These are phyloP conservation scores for Phalaenopsis equestris DNA, from an alignment of 106 monocot genomes.

Conservation along the genomic window DNA sequence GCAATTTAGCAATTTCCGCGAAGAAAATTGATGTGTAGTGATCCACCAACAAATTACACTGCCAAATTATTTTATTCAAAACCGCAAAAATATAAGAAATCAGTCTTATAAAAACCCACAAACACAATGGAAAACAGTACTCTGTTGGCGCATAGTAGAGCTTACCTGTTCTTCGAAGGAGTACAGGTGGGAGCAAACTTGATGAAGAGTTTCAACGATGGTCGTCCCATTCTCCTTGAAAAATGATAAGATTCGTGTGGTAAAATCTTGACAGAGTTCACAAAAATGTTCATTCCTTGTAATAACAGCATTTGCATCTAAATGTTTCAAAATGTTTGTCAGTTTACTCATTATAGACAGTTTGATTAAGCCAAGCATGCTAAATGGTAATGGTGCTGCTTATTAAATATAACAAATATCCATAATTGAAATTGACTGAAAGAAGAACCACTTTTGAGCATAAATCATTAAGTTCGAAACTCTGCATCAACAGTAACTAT, in stretches of 20 bases:
- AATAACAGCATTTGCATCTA: background rate
- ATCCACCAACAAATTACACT: conserved; percentile 53
- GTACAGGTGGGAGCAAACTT: conserved; percentile 35
- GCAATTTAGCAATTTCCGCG: conserved; percentile 25
- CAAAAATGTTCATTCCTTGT: conserved; percentile 33
- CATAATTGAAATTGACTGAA: no score
- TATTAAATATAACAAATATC: no score
- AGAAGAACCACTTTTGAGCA: no score
- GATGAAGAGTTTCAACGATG: conserved; percentile 35
- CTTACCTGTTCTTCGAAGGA: conserved; percentile 48
- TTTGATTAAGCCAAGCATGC: background rate
- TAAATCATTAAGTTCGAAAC: no score
- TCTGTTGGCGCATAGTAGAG: background rate
- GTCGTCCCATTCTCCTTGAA: conserved; percentile 47
- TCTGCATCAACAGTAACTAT: no score
- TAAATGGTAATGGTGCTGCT: background rate
- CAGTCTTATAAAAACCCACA: background rate
- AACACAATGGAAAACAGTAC: background rate
- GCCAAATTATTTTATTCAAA: conserved; percentile 8
- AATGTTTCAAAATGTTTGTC: background rate
- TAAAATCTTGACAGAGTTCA: conserved; percentile 50
- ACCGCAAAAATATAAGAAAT: background rate
- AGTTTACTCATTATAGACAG: background rate
- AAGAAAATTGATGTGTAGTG: conserved; percentile 50
- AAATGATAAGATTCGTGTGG: conserved; percentile 34